Evolutionary conservation across 768 basidiomycete species (phyloP), one percentile per base, ranked within the genome.

Genomic region (Suillus americanus): DNA sequence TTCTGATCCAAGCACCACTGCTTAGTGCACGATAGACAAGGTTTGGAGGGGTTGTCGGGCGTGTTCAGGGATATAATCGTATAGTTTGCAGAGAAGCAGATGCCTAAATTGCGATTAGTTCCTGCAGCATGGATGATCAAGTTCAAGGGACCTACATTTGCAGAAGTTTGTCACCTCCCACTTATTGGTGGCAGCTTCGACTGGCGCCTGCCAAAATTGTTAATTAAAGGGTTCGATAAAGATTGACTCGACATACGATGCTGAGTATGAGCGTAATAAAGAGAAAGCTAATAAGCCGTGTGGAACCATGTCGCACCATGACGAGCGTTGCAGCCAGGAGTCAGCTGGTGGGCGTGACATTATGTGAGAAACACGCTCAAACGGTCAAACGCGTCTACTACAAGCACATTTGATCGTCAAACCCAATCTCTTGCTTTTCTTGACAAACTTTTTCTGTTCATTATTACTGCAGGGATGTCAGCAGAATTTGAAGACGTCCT

Each of bases 1-100:
- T 95, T 93, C 77, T 94, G 95, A 73, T 97, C 92, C 62, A 95
- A 80, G 78, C 95, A 97, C 92, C 95, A 97, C 72, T 95, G 91
- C 72, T 95, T 94, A 12, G 94, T 97, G 75, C 95, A 97, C 6
- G 93, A 91, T 30, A 95, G 82, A 75, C 95, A 97, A 10, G 95
- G 95, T 75, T 97, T 94, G 20, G 87, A 86, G 2, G 93, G 91
- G 70, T 91, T 89, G 73, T 94, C 89, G 37, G 94, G 91, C 43
- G 86, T 84, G 67, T 88, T 86, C 69, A 97, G 81, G 59, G 85
- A 91, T 64, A 96, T 80, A 70, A 96, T 97, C 30, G 91, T 86
- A 72, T 92, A 96, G 73, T 94, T 95, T 25, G 89, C 82, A 65
- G 85, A 83, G 71, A 96, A 97, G 76, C 95, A 97, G 75, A 96